phyloP scores from a whole-genome alignment of 1,139 yeast genomes.

The Candida sanyaensis region DNA sequence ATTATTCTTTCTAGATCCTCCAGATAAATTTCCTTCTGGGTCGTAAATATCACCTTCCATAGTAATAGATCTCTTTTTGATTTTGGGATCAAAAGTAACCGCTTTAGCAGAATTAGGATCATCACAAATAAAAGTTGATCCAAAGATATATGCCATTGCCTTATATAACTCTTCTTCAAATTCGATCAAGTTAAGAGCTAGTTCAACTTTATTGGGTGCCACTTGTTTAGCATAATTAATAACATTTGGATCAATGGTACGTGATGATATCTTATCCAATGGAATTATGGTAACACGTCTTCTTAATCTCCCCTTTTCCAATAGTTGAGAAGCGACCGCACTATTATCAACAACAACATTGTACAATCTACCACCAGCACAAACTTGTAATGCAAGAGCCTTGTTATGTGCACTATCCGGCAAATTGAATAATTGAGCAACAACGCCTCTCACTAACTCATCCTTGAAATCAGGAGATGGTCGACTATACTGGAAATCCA shows the following conservation, averaged over 20 bases:
- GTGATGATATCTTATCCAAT: slow-evolving; percentile 75
- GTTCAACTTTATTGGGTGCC: slow-evolving; percentile 83
- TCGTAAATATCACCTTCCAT: slow-evolving; percentile 93
- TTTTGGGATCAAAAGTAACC: slow-evolving; percentile 82
- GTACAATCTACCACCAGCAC: slow-evolving; percentile 91
- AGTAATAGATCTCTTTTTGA: slow-evolving; percentile 86
- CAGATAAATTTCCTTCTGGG: slow-evolving; percentile 94
- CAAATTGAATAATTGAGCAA: slow-evolving; percentile 79
- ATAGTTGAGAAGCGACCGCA: slow-evolving; percentile 74
- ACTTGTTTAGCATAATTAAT: slow-evolving; percentile 63
- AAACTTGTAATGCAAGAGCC: slow-evolving; percentile 85
- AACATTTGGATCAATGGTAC: slow-evolving; percentile 43
- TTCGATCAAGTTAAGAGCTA: slow-evolving; percentile 79
- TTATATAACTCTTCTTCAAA: slow-evolving; percentile 68
- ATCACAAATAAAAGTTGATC: slow-evolving; percentile 79
- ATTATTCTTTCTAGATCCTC: slow-evolving; percentile 77
- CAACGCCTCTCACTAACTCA: slow-evolving; percentile 77
- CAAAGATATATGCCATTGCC: slow-evolving; percentile 94
- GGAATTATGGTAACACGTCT: slow-evolving; percentile 93
- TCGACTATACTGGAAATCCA: slow-evolving; percentile 72
- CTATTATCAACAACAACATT: slow-evolving; percentile 92
- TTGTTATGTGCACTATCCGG: slow-evolving; percentile 58
- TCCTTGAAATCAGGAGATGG: slow-evolving; percentile 67
- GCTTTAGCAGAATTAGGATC: slow-evolving; percentile 87
- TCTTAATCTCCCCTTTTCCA: slow-evolving; percentile 75